Evolutionary conservation across 2,329 filamentous ascomycete species (phyloP).

Genomic region (Moelleriella libera): DNA sequence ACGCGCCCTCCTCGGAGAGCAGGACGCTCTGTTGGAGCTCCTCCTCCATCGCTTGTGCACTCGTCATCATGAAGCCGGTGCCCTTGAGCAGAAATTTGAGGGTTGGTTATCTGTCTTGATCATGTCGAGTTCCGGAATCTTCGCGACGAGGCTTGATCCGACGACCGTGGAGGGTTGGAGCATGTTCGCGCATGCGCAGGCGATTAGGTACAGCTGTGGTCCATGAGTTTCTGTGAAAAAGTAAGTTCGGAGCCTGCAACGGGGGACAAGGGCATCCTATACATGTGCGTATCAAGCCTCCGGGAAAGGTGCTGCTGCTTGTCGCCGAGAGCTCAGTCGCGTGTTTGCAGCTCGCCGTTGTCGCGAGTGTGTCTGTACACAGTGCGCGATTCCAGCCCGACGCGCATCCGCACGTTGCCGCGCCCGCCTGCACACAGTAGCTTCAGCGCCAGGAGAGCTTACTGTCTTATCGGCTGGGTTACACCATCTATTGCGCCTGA

Average conservation of each 20-base stretch:
- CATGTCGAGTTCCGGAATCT: background rate
- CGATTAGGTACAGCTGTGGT: background rate
- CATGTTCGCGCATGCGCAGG: background rate
- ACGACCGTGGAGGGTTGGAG: background rate
- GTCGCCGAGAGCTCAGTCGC: too few species aligned
- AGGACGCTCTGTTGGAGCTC: constrained; percentile 42
- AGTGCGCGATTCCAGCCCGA: too few species aligned
- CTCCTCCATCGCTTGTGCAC: constrained; percentile 40
- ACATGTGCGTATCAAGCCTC: too few species aligned
- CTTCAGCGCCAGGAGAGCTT: background rate
- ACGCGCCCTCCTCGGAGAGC: constrained; percentile 34
- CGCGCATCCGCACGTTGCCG: too few species aligned
- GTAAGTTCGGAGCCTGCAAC: too few species aligned
- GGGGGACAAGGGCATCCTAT: too few species aligned
- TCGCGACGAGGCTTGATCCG: background rate
- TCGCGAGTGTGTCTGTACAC: constrained; percentile 1
- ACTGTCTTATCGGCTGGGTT: constrained; percentile 4
- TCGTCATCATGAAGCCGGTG: constrained; percentile 26
- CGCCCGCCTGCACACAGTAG: background rate
- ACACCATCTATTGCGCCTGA: constrained; percentile 7
- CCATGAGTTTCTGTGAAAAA: too few species aligned
- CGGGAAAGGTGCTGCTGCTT: too few species aligned
- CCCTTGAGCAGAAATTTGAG: background rate
- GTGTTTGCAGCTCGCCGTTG: too few species aligned
- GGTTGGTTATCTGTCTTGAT: background rate